A percentile compares a stretch with the other conserved stretches of the same genome.
Evolutionary conservation across 306 rosid species (phyloP).

Genomic region (Rubus parviflorus): DNA sequence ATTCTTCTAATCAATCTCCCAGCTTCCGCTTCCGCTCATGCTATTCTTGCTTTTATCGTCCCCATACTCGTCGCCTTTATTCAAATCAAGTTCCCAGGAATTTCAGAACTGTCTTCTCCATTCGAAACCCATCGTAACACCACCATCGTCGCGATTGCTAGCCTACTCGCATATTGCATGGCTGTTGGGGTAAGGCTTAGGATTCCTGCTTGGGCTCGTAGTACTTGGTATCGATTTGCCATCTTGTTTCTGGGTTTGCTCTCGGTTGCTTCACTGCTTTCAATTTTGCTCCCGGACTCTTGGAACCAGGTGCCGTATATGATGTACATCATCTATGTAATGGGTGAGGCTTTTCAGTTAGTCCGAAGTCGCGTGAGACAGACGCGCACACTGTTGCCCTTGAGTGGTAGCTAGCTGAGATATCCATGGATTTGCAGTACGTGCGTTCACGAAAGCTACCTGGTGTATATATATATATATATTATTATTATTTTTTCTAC

Average conservation of each 20-base stretch:
- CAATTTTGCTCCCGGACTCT: neutral
- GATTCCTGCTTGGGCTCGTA: neutral
- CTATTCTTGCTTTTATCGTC: slow-evolving; percentile 6
- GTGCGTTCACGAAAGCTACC: neutral
- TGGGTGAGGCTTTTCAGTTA: neutral
- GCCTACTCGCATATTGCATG: slow-evolving; percentile 6
- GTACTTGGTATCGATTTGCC: neutral
- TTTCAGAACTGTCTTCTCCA: slow-evolving; percentile 1
- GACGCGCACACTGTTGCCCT: neutral
- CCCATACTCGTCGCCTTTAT: neutral
- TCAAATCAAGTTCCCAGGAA: slow-evolving; percentile 7
- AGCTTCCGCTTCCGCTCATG: neutral
- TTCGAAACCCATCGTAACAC: neutral
- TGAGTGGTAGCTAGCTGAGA: neutral
- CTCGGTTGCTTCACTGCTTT: slow-evolving; percentile 1
- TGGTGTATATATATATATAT: neutral
- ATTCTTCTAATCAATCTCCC: neutral
- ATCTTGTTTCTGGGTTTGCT: neutral
- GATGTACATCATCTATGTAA: neutral
- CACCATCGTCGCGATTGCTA: neutral
- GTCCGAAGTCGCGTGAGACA: neutral
- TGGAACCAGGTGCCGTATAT: neutral
- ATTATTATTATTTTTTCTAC: too few species aligned
- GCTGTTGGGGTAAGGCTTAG: neutral
- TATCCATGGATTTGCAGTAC: neutral